Evolutionary conservation across 257 asterid species (phyloP).

Genomic region (Anisodus tanguticus): DNA sequence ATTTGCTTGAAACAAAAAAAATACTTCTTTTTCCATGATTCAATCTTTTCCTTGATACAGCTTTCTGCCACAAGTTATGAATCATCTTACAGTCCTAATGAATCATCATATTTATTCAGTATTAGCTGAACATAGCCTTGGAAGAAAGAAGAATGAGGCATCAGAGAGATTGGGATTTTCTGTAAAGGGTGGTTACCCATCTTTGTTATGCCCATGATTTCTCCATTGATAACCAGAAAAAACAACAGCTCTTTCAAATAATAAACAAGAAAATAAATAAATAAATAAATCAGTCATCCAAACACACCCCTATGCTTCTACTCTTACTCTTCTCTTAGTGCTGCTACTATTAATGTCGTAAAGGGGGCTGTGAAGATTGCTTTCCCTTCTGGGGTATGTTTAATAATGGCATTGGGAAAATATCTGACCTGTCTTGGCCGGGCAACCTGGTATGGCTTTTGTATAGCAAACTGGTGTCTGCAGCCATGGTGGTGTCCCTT

Average conservation of each 20-base stretch:
- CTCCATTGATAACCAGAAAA: not conserved
- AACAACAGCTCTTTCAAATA: too few species aligned
- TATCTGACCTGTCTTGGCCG: not conserved
- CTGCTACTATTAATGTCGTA: too few species aligned
- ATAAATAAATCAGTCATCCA: too few species aligned
- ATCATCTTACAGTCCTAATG: not conserved
- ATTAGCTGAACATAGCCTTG: not conserved
- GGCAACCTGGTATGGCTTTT: not conserved
- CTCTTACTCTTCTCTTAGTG: not conserved
- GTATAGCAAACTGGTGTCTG: slow-evolving; percentile 19
- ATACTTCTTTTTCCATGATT: too few species aligned
- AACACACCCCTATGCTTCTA: too few species aligned
- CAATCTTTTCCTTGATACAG: too few species aligned
- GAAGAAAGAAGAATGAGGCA: not conserved
- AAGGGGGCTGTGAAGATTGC: not conserved
- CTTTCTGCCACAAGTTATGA: not conserved
- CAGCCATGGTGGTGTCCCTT: not conserved
- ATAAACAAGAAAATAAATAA: too few species aligned
- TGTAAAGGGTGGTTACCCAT: slow-evolving; percentile 34
- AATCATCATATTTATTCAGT: not conserved
- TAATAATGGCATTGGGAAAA: not conserved
- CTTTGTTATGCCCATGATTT: not conserved
- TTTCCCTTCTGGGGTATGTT: not conserved
- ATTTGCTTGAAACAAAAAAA: not conserved
- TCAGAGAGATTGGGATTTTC: slow-evolving; percentile 34